Evolutionary conservation across 2,329 filamentous ascomycete genomes (phyloP).

Genomic region (Scleromitrula shiraiana): DNA sequence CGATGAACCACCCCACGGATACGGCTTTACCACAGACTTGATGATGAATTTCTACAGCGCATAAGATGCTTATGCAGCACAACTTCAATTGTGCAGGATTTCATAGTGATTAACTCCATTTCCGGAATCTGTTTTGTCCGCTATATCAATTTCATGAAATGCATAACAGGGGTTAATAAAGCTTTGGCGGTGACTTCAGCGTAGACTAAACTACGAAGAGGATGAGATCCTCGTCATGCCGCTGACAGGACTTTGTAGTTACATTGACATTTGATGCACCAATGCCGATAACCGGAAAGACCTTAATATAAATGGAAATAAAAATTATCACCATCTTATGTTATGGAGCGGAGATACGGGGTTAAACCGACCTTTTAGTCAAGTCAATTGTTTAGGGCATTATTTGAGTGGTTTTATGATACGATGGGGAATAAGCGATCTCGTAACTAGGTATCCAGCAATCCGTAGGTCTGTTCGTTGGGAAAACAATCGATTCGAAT

Average conservation of each 20-base stretch:
- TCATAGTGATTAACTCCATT: background rate
- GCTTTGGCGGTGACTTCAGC: background rate
- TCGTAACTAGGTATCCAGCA: no score
- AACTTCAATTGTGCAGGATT: background rate
- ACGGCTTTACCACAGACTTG: no score
- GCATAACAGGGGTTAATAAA: background rate
- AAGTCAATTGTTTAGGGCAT: no score
- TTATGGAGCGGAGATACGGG: no score
- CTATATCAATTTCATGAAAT: background rate
- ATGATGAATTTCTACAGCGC: background rate
- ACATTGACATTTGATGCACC: background rate
- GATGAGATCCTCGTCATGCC: background rate
- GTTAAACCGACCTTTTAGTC: no score
- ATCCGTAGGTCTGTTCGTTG: no score
- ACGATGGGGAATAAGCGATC: no score
- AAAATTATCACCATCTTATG: no score
- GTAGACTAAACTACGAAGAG: background rate
- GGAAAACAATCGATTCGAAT: no score
- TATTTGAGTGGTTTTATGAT: no score
- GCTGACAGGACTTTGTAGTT: background rate
- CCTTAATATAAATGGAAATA: background rate
- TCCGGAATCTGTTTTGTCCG: background rate
- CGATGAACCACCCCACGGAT: no score
- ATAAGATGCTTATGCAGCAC: background rate
- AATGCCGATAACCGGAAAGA: background rate